phyloP scores from a whole-genome alignment of 2,329 filamentous ascomycete genomes.

The Botrytis sinoallii region DNA sequence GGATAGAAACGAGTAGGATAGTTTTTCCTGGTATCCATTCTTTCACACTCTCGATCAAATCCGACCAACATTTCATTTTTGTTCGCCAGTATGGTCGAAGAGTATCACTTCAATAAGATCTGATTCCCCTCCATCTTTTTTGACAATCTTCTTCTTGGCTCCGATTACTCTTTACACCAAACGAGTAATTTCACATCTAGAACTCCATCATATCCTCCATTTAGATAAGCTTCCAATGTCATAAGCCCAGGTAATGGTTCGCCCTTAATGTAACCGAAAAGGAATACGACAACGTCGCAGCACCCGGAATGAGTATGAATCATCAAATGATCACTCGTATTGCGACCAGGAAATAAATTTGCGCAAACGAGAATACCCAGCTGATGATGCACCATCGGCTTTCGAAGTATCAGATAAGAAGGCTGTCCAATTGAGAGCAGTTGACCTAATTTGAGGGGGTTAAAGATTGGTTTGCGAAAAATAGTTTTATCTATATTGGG shows the following conservation, averaged over 20 bases:
- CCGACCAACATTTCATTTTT: constrained; percentile 53
- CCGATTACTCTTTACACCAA: constrained; percentile 57
- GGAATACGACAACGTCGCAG: constrained; percentile 47
- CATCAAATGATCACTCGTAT: constrained; percentile 52
- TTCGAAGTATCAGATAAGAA: constrained; percentile 50
- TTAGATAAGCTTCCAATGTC: constrained; percentile 53
- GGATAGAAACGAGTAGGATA: constrained; percentile 47
- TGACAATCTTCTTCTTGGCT: constrained; percentile 48
- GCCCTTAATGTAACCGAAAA: constrained; percentile 43
- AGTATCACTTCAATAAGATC: constrained; percentile 50
- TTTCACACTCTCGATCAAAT: constrained; percentile 45
- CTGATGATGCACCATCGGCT: constrained; percentile 40
- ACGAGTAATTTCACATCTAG: constrained; percentile 51
- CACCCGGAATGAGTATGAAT: constrained; percentile 50
- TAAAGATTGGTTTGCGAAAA: constrained; percentile 45
- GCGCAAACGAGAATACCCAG: constrained; percentile 42
- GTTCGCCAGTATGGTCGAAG: constrained; percentile 57
- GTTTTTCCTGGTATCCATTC: constrained; percentile 48
- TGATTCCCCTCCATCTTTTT: constrained; percentile 45
- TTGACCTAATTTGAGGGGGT: constrained; percentile 49
- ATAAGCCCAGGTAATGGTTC: constrained; percentile 48
- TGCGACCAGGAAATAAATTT: constrained; percentile 56
- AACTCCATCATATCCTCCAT: constrained; percentile 51
- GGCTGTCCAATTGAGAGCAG: constrained; percentile 56
- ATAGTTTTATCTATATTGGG: constrained; percentile 47